These are phyloP conservation scores for Furcasterigmium sp. DNA, from an alignment of 2,329 filamentous ascomycete genomes.

Conservation along the genomic window DNA sequence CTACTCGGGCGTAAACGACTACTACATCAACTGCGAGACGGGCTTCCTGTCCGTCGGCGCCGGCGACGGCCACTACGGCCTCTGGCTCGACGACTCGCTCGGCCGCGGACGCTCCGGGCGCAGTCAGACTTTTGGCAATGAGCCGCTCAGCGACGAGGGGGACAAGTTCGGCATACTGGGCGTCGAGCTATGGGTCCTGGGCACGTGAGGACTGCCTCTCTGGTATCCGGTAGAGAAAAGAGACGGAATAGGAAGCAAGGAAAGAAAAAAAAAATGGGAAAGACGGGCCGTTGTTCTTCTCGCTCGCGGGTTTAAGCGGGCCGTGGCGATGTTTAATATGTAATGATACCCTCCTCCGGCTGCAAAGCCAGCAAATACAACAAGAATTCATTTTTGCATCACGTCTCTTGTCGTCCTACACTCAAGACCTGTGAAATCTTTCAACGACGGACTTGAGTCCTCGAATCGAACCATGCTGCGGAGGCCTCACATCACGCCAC, in stretches of 20 bases:
- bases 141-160: slow-evolving; percentile 87
- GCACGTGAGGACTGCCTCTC: too few species aligned
- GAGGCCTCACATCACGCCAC: too few species aligned
- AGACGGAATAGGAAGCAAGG: neutral
- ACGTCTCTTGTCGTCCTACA: too few species aligned
- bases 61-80: slow-evolving; percentile 81
- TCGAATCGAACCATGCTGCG: too few species aligned
- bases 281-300: too few species aligned
- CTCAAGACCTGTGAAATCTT: too few species aligned
- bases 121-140: slow-evolving; percentile 92
- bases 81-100: slow-evolving; percentile 87
- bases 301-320: too few species aligned
- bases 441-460: too few species aligned
- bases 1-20: slow-evolving; percentile 93
- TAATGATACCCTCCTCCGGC: too few species aligned
- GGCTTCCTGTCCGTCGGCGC: slow-evolving; percentile 83
- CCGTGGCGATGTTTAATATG: too few species aligned
- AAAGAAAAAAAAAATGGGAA: neutral
- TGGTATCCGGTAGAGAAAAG: neutral
- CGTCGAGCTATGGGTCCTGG: slow-evolving; percentile 91
- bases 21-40: slow-evolving; percentile 88
- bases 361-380: too few species aligned
- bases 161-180: slow-evolving; percentile 87
- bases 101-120: slow-evolving; percentile 77
- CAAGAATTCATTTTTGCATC: too few species aligned